Evolutionary conservation across 306 rosid species (phyloP).

Genomic region (Cucurbita maxima): DNA sequence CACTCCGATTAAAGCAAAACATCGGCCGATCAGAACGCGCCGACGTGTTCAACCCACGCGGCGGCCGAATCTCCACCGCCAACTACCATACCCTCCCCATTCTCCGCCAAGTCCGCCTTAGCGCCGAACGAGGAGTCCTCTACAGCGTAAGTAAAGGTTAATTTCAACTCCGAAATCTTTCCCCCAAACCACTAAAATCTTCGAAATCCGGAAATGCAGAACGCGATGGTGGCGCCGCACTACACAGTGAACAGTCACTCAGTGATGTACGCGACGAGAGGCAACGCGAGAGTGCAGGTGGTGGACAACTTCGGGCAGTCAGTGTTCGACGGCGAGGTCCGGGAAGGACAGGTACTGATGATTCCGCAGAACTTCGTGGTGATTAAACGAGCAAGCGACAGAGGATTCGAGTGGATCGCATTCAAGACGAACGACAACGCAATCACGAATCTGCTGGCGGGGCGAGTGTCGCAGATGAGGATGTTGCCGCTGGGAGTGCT

Average conservation of each 20-base stretch:
- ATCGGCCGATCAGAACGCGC: slow-evolving; percentile 12
- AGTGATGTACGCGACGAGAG: slow-evolving; percentile 9
- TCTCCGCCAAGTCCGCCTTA: slow-evolving; percentile 15
- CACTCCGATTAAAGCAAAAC: slow-evolving; percentile 12
- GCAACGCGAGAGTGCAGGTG: slow-evolving; percentile 14
- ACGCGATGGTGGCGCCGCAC: slow-evolving; percentile 14
- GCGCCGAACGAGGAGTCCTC: slow-evolving; percentile 24
- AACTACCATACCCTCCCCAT: slow-evolving; percentile 15
- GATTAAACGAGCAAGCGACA: slow-evolving; percentile 10
- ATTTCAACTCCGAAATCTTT: neutral
- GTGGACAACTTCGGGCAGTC: slow-evolving; percentile 3
- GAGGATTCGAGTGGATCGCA: slow-evolving; percentile 21
- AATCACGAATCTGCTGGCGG: slow-evolving; percentile 8
- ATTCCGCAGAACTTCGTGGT: slow-evolving; percentile 19
- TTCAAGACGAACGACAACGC: slow-evolving; percentile 22
- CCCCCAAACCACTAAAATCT: neutral
- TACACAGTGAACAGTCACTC: slow-evolving; percentile 13
- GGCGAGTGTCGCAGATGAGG: slow-evolving; percentile 10
- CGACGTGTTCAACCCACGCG: slow-evolving; percentile 21
- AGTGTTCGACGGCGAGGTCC: slow-evolving; percentile 16
- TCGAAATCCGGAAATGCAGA: neutral
- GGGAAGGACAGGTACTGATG: slow-evolving; percentile 14
- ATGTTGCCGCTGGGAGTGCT: slow-evolving; percentile 10
- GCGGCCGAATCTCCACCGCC: slow-evolving; percentile 15
- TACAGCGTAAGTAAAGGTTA: slow-evolving; percentile 4